A percentile compares a stretch with the other conserved stretches of the same genome.
Conservation (phyloP, 1,284 basidiomycete genomes). For the Apiotrichum gracile region DNA sequence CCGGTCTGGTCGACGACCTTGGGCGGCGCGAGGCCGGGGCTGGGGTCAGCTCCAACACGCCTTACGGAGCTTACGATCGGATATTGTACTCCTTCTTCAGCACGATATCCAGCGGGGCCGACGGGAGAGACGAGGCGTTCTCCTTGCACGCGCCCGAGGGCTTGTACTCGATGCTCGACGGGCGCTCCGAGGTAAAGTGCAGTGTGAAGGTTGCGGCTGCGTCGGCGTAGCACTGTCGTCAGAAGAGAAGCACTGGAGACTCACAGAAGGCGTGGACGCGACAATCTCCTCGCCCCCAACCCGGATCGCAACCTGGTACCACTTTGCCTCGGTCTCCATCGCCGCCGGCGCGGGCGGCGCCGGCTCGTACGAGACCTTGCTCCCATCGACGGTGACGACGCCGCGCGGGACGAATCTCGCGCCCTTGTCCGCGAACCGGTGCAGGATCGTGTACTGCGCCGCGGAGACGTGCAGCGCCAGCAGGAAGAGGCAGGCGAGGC, state of each 20-base stretch:
- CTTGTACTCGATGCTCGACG: slow-evolving; percentile 11
- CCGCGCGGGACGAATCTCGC: slow-evolving; percentile 10
- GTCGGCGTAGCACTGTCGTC: slow-evolving; percentile 6
- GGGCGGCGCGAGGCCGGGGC: background rate
- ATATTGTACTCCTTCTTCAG: background rate
- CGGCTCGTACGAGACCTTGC: background rate
- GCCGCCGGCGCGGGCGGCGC: background rate
- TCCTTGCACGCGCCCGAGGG: background rate
- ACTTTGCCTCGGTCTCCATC: background rate
- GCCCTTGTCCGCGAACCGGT: slow-evolving; percentile 9
- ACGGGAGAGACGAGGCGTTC: background rate
- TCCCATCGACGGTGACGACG: slow-evolving; percentile 2
- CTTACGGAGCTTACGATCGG: background rate
- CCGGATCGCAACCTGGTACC: slow-evolving; percentile 20
- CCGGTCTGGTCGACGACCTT: slow-evolving; percentile 58
- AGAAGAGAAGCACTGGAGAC: background rate
- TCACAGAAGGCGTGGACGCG: slow-evolving; percentile 13
- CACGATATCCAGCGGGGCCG: background rate
- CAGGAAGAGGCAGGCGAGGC: slow-evolving; percentile 1
- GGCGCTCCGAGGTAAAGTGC: background rate
- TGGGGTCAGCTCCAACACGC: background rate
- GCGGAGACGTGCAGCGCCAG: slow-evolving; percentile 5
- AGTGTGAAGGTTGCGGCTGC: slow-evolving; percentile 3
- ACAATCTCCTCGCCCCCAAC: slow-evolving; percentile 8
- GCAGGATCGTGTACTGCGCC: slow-evolving; percentile 14